Percentiles rank a stretch among this genome's conserved stretches.
These are phyloP conservation scores for Heimioporus retisporus DNA, from an alignment of 1,284 basidiomycete genomes.

Conservation along the genomic window DNA sequence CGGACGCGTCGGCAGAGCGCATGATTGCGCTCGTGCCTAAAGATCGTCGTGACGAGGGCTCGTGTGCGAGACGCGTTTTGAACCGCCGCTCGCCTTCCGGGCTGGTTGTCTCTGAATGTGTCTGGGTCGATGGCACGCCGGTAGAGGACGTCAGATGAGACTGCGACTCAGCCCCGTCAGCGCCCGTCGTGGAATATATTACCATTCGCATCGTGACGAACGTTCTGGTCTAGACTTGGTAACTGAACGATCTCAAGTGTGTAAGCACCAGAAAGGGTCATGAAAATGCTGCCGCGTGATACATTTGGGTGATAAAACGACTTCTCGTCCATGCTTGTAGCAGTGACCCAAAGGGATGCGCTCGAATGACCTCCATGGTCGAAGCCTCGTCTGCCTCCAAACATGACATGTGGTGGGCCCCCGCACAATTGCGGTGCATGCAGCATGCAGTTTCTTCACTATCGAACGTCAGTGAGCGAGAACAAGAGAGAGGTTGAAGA, in stretches of 20 bases:
- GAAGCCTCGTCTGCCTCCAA: not conserved
- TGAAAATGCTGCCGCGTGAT: not conserved
- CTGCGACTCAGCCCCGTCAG: too few relatives aligned
- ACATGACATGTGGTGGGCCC: not conserved
- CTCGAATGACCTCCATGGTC: not conserved
- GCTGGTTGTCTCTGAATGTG: constrained; percentile 34
- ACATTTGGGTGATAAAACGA: constrained; percentile 1
- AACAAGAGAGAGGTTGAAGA: not conserved
- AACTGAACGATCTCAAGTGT: too few relatives aligned
- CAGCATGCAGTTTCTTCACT: not conserved
- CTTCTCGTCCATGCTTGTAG: not conserved
- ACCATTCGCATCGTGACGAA: too few relatives aligned
- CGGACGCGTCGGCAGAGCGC: constrained; percentile 12
- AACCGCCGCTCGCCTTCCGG: constrained; percentile 28
- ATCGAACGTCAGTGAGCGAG: not conserved
- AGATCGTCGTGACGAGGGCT: constrained; percentile 12
- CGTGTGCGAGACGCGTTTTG: constrained; percentile 26
- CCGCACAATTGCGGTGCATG: not conserved
- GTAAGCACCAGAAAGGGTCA: not conserved
- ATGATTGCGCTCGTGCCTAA: not conserved
- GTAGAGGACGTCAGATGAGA: too few relatives aligned
- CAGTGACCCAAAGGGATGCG: not conserved
- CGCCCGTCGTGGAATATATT: too few relatives aligned
- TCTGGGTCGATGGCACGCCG: constrained; percentile 13
- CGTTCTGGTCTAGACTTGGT: too few relatives aligned